Conservation (phyloP, 805 yeast species). For the Candida verbasci region DNA sequence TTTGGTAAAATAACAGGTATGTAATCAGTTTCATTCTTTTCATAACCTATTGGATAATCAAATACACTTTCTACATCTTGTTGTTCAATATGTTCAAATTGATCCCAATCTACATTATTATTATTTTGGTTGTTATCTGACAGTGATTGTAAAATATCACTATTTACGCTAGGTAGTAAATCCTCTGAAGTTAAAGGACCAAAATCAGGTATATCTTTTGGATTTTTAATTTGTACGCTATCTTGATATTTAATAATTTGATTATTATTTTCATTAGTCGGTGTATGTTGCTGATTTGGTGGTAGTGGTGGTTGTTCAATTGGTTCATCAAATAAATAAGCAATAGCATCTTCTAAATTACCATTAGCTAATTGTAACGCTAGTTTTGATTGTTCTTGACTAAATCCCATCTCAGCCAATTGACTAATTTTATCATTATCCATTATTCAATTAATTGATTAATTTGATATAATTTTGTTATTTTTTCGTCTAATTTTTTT, state of each 20-base stretch:
- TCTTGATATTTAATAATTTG: slow-evolving; percentile 12
- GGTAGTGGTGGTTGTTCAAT: slow-evolving; percentile 12
- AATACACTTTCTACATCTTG: background rate
- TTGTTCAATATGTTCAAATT: slow-evolving; percentile 3
- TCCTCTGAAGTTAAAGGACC: background rate
- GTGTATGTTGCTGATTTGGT: no score
- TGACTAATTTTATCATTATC: slow-evolving; percentile 14
- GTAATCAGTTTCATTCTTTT: slow-evolving; percentile 1
- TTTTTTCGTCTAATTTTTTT: no score
- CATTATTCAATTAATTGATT: slow-evolving; percentile 1
- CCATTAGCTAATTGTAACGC: slow-evolving; percentile 29
- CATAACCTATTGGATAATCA: slow-evolving; percentile 1
- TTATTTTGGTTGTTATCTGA: background rate
- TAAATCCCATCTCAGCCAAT: slow-evolving; percentile 38
- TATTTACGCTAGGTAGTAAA: no score
- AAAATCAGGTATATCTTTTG: slow-evolving; percentile 27
- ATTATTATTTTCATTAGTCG: background rate
- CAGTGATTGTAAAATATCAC: no score
- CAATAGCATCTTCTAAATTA: slow-evolving; percentile 24
- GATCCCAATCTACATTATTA: background rate
- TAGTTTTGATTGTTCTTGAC: slow-evolving; percentile 28
- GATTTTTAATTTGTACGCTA: slow-evolving; percentile 24
- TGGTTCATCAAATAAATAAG: slow-evolving; percentile 33
- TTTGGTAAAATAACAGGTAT: slow-evolving; percentile 18
- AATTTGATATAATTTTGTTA: no score